Base-by-base conservation (phyloP, 495 filamentous ascomycete genomes). In the Thozetella sp. region DNA sequence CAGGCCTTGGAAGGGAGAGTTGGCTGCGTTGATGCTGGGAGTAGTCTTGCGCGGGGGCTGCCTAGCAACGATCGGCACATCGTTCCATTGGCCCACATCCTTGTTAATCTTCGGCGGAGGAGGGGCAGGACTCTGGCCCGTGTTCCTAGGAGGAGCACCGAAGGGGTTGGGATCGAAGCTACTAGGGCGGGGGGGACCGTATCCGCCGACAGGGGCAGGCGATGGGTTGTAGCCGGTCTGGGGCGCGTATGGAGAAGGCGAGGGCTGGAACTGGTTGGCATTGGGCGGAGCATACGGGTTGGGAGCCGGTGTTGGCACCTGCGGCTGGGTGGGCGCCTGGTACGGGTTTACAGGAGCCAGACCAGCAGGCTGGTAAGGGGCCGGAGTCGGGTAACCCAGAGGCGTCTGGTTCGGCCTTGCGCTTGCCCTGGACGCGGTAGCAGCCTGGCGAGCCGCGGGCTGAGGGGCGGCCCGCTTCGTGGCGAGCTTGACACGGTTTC, bases 51-150 rank as follows among this genome's bases (percentile, higher is more conserved):
- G 84, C 12, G 82, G 77, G 24, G 89, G 85, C 43, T 88, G 78
- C 69, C 93, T 96, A 25, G 86, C 82, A 25, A 97, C 91, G 63
- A 96, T 86, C 0, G 95, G 95, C 57, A 94, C 87, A 74, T 99
- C 95, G 64, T 99, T 99, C 95, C 95, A 99, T 55, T 89, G 88
- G 30, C 86, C 84, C 45, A 86, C 84, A 58, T 90, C 87, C 58
- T 84, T 86, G 59, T 83, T 84, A 60, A 83, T 82, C 58, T 86
- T 90, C 19, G 90, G 82, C 54, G 93, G 92, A 13, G 91, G 88
- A 55, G 81, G 78, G 20, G 74, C 77, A 13, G 73, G 68, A 2
- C 87, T 84, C 25, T 88, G 85, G 23, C 90, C 90, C 27, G 85
- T 67, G 60, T 70, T 69, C 54, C 78, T 72, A 0, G 76, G 76